Percentiles rank a stretch among this genome's conserved stretches.
phyloP scores from a whole-genome alignment of 164 flowering plant species.

The Paratinospora sagittata region DNA sequence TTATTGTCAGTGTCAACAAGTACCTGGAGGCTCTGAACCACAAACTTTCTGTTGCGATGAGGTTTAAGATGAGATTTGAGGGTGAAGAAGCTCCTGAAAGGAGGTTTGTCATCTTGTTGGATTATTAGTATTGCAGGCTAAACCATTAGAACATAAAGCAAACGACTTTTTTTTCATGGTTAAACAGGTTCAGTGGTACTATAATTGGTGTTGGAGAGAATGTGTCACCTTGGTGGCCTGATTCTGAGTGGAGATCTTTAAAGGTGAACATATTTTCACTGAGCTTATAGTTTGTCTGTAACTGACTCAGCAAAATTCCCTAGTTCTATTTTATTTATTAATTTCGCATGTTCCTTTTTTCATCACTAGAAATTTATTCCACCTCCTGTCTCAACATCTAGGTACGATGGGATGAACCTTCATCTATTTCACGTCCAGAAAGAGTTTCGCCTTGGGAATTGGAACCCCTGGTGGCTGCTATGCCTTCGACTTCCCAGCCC shows the following conservation, averaged over 20 bases:
- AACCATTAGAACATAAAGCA: background rate
- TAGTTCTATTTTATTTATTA: too few relatives aligned
- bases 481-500: constrained; percentile 49
- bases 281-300: background rate
- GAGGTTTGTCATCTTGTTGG: constrained; percentile 42
- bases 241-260: constrained; percentile 91
- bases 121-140: background rate
- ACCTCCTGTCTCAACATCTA: constrained; percentile 15
- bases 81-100: constrained; percentile 97
- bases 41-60: constrained; percentile 78
- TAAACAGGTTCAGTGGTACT: constrained; percentile 79
- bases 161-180: background rate
- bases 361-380: background rate
- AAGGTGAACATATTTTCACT: constrained; percentile 44
- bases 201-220: constrained; percentile 75
- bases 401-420: constrained; percentile 99
- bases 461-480: constrained; percentile 66
- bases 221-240: constrained; percentile 47
- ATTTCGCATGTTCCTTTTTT: too few relatives aligned
- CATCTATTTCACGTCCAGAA: constrained; percentile 73
- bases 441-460: constrained; percentile 93
- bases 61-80: constrained; percentile 95
- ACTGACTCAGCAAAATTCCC: background rate
- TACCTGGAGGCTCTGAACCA: constrained; percentile 69
- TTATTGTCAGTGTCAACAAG: constrained; percentile 75